Conservation (phyloP, 2,329 filamentous ascomycete genomes). For the Onygenales sp. region DNA sequence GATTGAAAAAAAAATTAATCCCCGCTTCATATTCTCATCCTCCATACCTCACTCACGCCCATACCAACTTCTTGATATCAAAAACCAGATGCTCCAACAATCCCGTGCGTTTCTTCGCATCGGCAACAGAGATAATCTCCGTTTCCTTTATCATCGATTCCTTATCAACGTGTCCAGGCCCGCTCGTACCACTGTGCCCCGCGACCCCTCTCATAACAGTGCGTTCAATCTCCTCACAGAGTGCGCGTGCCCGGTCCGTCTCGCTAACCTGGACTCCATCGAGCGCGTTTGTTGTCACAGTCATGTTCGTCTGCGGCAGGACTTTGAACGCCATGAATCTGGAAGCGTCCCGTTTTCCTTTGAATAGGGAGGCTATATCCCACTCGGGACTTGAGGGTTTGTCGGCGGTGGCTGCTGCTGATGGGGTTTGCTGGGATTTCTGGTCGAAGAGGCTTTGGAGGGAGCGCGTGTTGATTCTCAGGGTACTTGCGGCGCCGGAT, state of each 20-base stretch:
- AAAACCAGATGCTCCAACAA: slow-evolving; percentile 81
- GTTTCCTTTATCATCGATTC: slow-evolving; percentile 41
- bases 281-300: slow-evolving; percentile 11
- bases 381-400: slow-evolving; percentile 21
- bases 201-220: slow-evolving; percentile 43
- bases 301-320: slow-evolving; percentile 25
- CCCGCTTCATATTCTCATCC: neutral
- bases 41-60: slow-evolving; percentile 43
- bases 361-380: slow-evolving; percentile 34
- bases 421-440: slow-evolving; percentile 4
- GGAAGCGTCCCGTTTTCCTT: slow-evolving; percentile 19
- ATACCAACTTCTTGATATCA: slow-evolving; percentile 87
- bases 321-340: slow-evolving; percentile 36
- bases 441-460: slow-evolving; percentile 51
- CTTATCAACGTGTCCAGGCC: slow-evolving; percentile 23
- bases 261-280: slow-evolving; percentile 31
- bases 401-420: neutral
- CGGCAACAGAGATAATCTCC: slow-evolving; percentile 73
- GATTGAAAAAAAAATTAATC: neutral
- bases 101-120: slow-evolving; percentile 80
- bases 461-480: slow-evolving; percentile 77
- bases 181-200: slow-evolving; percentile 19
- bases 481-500: slow-evolving; percentile 59
- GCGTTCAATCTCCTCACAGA: slow-evolving; percentile 69
- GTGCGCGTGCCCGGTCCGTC: slow-evolving; percentile 47